These are phyloP conservation scores for Cyclotella cryptica DNA, from an alignment of 108 stramenopile species.

Conservation along the genomic window DNA sequence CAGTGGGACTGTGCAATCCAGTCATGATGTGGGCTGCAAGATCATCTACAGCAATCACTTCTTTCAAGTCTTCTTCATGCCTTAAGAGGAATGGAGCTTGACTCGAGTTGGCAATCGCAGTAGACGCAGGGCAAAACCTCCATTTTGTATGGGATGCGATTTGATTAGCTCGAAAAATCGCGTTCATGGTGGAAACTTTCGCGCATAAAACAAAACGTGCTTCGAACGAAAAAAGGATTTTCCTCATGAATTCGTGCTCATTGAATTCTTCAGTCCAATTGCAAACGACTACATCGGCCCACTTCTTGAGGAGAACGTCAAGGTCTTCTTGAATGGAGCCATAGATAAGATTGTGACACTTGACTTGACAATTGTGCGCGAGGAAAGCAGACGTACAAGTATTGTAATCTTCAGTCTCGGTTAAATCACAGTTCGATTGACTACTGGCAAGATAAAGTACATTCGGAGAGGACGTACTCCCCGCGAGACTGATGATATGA, in stretches of 20 bases:
- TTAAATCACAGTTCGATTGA: background rate
- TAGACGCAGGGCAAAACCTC: background rate
- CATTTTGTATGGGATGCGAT: background rate
- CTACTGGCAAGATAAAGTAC: slow-evolving; percentile 8
- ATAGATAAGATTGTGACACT: slow-evolving; percentile 4
- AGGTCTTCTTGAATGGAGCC: background rate
- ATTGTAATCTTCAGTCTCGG: background rate
- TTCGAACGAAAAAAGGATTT: background rate
- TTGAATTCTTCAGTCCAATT: background rate
- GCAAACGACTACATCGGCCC: slow-evolving; percentile 13
- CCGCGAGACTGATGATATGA: background rate
- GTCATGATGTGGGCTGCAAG: slow-evolving; percentile 18
- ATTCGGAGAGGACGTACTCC: background rate
- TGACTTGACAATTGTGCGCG: background rate
- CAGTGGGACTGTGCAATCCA: background rate
- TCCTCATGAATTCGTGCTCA: background rate
- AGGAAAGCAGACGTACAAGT: background rate
- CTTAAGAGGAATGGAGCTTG: background rate
- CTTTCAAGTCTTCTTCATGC: background rate
- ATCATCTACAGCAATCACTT: slow-evolving; percentile 18
- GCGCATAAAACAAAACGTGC: background rate
- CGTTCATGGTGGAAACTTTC: background rate
- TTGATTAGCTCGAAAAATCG: background rate
- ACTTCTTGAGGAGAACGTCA: background rate
- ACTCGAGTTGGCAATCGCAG: background rate